Base-by-base conservation (phyloP, 1,284 basidiomycete genomes). In the Ceratobasidium theobromae region DNA sequence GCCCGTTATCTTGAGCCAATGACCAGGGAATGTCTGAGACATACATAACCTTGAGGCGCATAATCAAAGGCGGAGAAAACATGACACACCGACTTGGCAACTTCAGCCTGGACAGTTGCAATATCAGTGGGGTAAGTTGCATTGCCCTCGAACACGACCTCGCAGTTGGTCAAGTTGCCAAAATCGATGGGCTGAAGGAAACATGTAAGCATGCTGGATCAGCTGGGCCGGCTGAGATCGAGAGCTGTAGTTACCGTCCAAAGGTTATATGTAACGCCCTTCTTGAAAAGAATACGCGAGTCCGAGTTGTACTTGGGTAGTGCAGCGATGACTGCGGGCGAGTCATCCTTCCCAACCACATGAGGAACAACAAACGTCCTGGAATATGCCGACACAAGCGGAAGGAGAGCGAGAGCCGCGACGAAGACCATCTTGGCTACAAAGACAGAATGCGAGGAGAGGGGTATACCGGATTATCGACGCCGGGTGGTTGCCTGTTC, bases 211-310 rank as follows among this genome's bases (percentile, higher is more conserved):
- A 68, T 80, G 82, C 8, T 41, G 16, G 35, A 38, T 16, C 16
- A 43, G 14, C 4, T 5, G 40, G 14, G 28, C 16, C 27, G 53
- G 32, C 25, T 52, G 12, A 40, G 32, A 21, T 14, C 35, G 45
- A 30, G 5, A 43, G 41, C 2, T 1, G 2, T n/a, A 49, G 64
- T 16, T 35, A 65, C 57, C 14, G 68, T 71, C 38, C 43, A 68
- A 16, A 85, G 80, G 70, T 86, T 86, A 71, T 86, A 87, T 0
- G 79, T 82, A 23, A 78, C 73, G 48, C 83, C 83, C 65, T 82
- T 77, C 72, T 80, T 66, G 73, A 86, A 86, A 3, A 86, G 66
- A 68, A 86, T 85, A 5, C 81, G 84, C 43, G 82, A 74, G 69
- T 86, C 78, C 0, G 75, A 73, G 4, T 77, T 73, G 70, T 78